Evolutionary conservation across 495 filamentous ascomycete genomes (phyloP), one percentile per base, ranked within the genome.

Genomic region (Tuber microsphaerosporum): DNA sequence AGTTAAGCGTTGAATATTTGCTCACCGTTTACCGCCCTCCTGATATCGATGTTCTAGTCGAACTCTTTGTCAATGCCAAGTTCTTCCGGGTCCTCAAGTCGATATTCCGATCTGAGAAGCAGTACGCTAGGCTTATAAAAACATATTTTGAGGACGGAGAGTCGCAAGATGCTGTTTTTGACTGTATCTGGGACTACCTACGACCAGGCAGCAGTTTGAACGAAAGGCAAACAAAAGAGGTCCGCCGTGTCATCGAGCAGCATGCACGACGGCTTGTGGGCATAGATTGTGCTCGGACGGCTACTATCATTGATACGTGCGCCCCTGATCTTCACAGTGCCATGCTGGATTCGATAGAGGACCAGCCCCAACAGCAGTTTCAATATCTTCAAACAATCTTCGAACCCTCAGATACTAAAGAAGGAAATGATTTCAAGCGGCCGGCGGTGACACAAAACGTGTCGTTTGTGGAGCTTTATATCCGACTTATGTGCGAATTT

Each of bases 21-120:
- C 87, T 99, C 3, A 97, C 96, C 1, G 88, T 94, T 19, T 98
- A 98, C 81, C 93, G 94, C 71, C 95, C 96, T 7, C 90, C 94
- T 19, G 92, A 98, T 79, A 82, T 94, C 31, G 86, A 90, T 48
- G 87, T 85, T 42, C 85, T 97, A 79, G 89, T 98, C 19, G 90
- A 92, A 1, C 84, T 92, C 1, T 92, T 97, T 78, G 88, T 90
- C 73, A 86, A 91, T 77, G 95, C 96, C 7, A 89, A 89, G 12
- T 99, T 97, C 82, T 95, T 92, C 83, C 90, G 94, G n/a, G 94
- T 99, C 68, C 84, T 99, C 45, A 98, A 98, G 84, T 91, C 92
- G 41, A 92, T 92, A 43, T 97, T 97, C 81, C 89, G 89, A 77
- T 86, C 88, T 7, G 93, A 97, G 75, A 92, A 89, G 78, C 89